phyloP scores from a whole-genome alignment of 208 protist genomes.

The Trypanosoma caninum region DNA sequence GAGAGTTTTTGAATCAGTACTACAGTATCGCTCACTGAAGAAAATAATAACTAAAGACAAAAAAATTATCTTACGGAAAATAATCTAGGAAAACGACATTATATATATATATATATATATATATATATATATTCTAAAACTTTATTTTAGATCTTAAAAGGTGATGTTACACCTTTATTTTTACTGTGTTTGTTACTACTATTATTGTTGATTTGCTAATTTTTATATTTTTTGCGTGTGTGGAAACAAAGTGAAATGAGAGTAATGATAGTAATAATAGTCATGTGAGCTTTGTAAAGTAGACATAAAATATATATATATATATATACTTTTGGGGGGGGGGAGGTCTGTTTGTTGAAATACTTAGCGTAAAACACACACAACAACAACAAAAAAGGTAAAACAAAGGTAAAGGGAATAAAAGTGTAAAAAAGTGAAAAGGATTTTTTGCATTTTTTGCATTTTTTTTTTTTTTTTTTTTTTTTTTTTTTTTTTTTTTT shows the following conservation, averaged over 20 bases:
- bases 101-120: constrained; percentile 13
- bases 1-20: constrained; percentile 80
- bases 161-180: too few species aligned
- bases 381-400: neutral
- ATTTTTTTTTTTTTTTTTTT: constrained; percentile 12
- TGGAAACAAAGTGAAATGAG: neutral
- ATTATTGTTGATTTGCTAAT: too few species aligned
- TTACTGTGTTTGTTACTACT: too few species aligned
- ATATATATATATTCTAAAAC: constrained; percentile 19
- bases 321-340: too few species aligned
- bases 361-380: too few species aligned
- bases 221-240: neutral
- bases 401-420: neutral
- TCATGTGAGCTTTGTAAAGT: too few species aligned
- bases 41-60: neutral
- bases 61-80: neutral
- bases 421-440: neutral
- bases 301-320: too few species aligned
- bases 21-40: constrained; percentile 47
- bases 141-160: too few species aligned
- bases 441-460: neutral
- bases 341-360: too few species aligned
- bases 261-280: too few species aligned
- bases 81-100: too few species aligned
- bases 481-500: neutral